Conservation (phyloP, 1,284 basidiomycete genomes). For the Phellinidium pouzarii region DNA sequence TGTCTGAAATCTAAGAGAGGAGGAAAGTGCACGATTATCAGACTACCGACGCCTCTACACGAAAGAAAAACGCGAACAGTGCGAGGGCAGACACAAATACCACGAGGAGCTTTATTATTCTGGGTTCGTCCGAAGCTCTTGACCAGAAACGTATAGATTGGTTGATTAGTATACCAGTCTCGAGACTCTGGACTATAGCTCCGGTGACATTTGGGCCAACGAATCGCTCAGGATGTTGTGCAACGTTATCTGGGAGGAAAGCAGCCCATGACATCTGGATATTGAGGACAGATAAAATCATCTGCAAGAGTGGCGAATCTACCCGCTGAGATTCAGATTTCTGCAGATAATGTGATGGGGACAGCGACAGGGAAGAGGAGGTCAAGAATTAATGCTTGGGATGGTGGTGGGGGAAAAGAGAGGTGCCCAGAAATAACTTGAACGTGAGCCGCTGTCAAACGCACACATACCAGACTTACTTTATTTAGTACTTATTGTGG, state of each 20-base stretch:
- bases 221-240: constrained; percentile 23
- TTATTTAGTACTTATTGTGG: no score
- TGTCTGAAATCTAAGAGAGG: constrained; percentile 24
- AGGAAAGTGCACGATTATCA: not conserved
- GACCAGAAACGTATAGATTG: constrained; percentile 28
- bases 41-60: no score
- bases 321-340: no score
- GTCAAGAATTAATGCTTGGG: not conserved
- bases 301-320: no score
- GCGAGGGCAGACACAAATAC: constrained; percentile 22
- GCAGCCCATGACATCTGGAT: constrained; percentile 13
- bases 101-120: constrained; percentile 23
- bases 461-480: no score
- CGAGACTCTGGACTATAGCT: constrained; percentile 24
- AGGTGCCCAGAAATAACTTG: no score
- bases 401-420: not conserved
- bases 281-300: not conserved
- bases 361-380: not conserved
- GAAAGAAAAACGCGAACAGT: constrained; percentile 22
- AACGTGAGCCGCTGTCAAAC: no score
- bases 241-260: constrained; percentile 20
- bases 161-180: constrained; percentile 27
- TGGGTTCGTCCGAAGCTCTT: constrained; percentile 22
- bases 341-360: no score
- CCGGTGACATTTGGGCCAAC: constrained; percentile 26